Evolutionary conservation across 73 alveolate genomes (phyloP).

Genomic region (Symbiodinium pilosum): DNA sequence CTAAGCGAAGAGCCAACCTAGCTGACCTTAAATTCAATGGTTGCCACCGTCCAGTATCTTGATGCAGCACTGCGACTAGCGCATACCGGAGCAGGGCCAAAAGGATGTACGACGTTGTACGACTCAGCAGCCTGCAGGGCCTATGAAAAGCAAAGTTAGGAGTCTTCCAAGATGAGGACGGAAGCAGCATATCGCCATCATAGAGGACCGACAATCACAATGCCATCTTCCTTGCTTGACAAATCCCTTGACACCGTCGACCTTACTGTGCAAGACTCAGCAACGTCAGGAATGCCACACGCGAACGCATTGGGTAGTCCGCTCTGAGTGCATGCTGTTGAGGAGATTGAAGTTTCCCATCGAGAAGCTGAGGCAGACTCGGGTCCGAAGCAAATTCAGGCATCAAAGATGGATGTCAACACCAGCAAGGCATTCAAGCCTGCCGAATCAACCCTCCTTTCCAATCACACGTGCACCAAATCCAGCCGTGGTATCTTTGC

Average conservation of each 20-base stretch:
- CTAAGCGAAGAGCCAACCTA: too few relatives aligned
- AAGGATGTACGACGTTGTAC: too few relatives aligned
- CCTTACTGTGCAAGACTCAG: constrained; percentile 48
- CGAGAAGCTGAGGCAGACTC: not conserved
- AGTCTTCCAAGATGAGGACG: not conserved
- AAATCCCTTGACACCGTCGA: not conserved
- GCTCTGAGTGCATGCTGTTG: too few relatives aligned
- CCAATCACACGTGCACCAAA: too few relatives aligned
- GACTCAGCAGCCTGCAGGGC: too few relatives aligned
- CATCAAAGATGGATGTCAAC: constrained; percentile 1
- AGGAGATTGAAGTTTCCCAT: not conserved
- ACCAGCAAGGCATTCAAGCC: not conserved
- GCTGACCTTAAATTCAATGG: too few relatives aligned
- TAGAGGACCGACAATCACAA: constrained; percentile 69
- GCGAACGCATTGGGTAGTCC: too few relatives aligned
- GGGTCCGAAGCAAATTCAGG: not conserved
- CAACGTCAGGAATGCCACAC: not conserved
- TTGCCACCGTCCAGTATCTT: too few relatives aligned
- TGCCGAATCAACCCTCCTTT: too few relatives aligned
- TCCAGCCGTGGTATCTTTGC: not conserved
- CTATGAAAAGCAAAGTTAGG: too few relatives aligned
- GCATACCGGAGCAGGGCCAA: too few relatives aligned
- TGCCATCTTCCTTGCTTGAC: constrained; percentile 15
- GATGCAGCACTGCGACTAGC: too few relatives aligned
- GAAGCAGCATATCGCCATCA: constrained; percentile 26